Evolutionary conservation across 495 filamentous ascomycete genomes (phyloP), one percentile per base, ranked within the genome.

Genomic region (Bombardia bombarda): DNA sequence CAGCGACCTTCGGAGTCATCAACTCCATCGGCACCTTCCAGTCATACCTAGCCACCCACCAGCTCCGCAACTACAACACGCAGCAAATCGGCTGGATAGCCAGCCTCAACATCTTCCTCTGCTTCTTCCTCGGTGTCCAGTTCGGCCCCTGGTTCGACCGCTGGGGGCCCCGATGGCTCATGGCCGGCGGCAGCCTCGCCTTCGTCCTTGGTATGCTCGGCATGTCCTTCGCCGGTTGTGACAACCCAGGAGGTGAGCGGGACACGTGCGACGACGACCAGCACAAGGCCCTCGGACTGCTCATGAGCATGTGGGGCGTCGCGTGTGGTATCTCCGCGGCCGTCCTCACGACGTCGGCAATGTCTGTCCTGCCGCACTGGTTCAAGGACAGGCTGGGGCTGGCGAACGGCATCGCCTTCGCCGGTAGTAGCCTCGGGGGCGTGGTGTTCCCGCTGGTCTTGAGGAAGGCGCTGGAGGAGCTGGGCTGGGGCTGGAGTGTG

Each of bases 61-160:
- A 54, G 1, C 49, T 66, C 0, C 40, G 22, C 14, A 28, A 32
- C 8, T 49, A 40, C 25, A 28, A 53, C 3, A 43, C 50, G 3
- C 57, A 53, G 6, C 41, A 58, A 10, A 58, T 63, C 22, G 48
- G 45, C 23, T 63, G 60, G 60, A 61, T 63, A 44, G 59, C 66
- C 1, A 66, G 69, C 0, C 49, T 69, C 3, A 62, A 74, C 6
- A 61, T 71, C 22, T 75, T 75, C 38, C 54, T 75, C 1, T 70
- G 67, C 5, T 50, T 75, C 0, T 71, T 72, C 36, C 56, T 72
- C 6, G 72, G 72, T 0, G 68, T 75, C 0, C 69, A 73, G 51
- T 57, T 72, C 17, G 74, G 74, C 0, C 72, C 74, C 6, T 50
- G 75, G n/a, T 77, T 77, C 39, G 74, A 77, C 52, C 58, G 66